These are phyloP conservation scores for Triticum urartu DNA, from an alignment of 176 grass and related monocot genomes.

Conservation along the genomic window DNA sequence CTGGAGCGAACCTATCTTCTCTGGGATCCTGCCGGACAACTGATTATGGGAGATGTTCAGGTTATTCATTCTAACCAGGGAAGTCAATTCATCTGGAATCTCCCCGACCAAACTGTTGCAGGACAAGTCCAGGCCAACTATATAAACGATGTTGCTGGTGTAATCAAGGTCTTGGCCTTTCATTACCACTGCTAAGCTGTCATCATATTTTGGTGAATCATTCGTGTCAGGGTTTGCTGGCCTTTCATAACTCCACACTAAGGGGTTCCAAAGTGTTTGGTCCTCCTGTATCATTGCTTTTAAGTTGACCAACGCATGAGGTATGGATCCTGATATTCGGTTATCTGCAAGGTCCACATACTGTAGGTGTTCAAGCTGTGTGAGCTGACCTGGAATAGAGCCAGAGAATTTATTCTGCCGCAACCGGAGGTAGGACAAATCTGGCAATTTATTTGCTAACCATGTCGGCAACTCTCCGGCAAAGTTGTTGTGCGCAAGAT, in stretches of 20 bases:
- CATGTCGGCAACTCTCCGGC: not conserved
- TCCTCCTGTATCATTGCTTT: not conserved
- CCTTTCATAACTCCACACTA: not conserved
- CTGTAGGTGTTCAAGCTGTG: not conserved
- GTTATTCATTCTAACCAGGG: not conserved
- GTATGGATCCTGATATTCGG: not conserved
- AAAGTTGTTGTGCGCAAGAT: not conserved
- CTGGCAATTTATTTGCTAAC: not conserved
- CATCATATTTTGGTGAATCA: not conserved
- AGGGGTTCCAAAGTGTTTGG: not conserved
- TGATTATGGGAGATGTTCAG: constrained; percentile 43
- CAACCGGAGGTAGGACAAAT: not conserved
- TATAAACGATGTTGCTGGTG: not conserved
- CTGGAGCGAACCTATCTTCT: not conserved
- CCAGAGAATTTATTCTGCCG: not conserved
- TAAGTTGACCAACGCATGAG: not conserved
- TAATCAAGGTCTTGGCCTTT: constrained; percentile 23
- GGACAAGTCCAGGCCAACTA: constrained; percentile 31
- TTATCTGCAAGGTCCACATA: not conserved
- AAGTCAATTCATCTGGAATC: constrained; percentile 13
- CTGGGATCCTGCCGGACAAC: constrained; percentile 22
- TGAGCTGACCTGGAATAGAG: not conserved
- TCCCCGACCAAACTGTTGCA: constrained; percentile 32
- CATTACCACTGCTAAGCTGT: not conserved
- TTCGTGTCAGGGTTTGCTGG: not conserved